Evolutionary conservation across 169 alveolate species (phyloP).

Genomic region (Cyclospora cayetanensis): DNA sequence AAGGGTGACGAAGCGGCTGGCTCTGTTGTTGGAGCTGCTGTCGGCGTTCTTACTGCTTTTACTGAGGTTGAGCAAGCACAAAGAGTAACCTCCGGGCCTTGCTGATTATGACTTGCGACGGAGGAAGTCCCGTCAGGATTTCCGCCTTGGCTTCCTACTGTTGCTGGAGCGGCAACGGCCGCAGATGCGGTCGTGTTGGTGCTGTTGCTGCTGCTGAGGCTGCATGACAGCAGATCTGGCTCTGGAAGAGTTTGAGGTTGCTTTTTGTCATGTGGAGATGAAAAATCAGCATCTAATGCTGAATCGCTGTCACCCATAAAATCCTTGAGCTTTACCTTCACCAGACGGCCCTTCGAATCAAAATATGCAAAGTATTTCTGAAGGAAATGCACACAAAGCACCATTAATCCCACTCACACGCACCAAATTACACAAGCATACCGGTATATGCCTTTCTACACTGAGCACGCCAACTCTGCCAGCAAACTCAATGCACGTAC

Average conservation of each 20-base stretch:
- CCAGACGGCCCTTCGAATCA: conserved; percentile 67
- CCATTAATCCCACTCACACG: neutral
- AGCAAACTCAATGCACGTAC: too few relatives aligned
- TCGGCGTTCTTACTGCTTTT: neutral
- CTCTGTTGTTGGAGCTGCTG: neutral
- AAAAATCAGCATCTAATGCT: neutral
- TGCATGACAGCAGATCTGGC: neutral
- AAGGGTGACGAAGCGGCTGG: neutral
- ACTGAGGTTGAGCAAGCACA: neutral
- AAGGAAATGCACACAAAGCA: too few relatives aligned
- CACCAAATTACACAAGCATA: too few relatives aligned
- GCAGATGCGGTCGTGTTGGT: neutral
- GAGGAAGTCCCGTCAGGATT: too few relatives aligned
- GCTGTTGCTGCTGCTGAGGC: neutral
- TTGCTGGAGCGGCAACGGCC: neutral
- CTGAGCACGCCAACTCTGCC: too few relatives aligned
- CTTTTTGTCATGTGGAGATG: too few relatives aligned
- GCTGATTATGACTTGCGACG: too few relatives aligned
- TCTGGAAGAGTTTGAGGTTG: neutral
- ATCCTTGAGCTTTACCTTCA: conserved; percentile 13
- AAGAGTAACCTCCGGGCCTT: neutral
- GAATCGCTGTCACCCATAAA: neutral
- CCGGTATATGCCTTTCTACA: too few relatives aligned
- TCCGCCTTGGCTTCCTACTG: too few relatives aligned
- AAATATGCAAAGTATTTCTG: conserved; percentile 65